phyloP scores from a whole-genome alignment of 2,329 filamentous ascomycete genomes.

The Dothidotthia symphoricarpi region DNA sequence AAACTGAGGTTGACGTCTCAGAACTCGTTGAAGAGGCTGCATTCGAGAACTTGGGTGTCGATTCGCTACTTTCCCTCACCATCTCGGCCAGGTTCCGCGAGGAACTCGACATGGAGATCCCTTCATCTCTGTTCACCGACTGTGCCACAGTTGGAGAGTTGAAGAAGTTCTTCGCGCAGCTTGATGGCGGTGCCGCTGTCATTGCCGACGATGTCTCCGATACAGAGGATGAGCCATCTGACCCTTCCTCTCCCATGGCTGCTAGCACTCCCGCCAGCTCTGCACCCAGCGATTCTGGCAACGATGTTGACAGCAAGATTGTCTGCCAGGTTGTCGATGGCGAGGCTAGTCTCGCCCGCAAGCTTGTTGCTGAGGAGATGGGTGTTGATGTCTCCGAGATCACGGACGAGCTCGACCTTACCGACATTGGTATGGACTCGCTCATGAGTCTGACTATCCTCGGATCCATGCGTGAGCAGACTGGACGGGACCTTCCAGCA shows the following conservation, averaged over 20 bases:
- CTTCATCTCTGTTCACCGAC: constrained; percentile 60
- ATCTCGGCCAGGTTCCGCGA: constrained; percentile 63
- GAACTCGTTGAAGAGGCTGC: constrained; percentile 61
- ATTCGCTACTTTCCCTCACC: constrained; percentile 61
- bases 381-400: constrained; percentile 62
- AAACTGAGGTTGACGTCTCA: constrained; percentile 59
- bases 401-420: constrained; percentile 58
- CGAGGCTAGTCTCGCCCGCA: constrained; percentile 48
- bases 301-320: constrained; percentile 37
- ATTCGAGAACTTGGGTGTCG: constrained; percentile 62
- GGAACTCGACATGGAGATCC: constrained; percentile 59
- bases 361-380: constrained; percentile 58
- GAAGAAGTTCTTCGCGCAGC: constrained; percentile 56
- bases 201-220: constrained; percentile 44
- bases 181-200: constrained; percentile 43
- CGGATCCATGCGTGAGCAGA: constrained; percentile 52
- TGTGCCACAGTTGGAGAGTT: constrained; percentile 60
- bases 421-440: constrained; percentile 57
- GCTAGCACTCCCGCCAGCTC: constrained; percentile 52
- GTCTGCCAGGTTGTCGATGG: constrained; percentile 35
- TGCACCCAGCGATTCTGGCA: constrained; percentile 48
- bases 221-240: constrained; percentile 38
- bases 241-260: constrained; percentile 45
- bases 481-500: constrained; percentile 50
- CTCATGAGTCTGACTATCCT: constrained; percentile 55